These are phyloP conservation scores for Erodium texanum DNA, from an alignment of 441 rosid species.

Conservation along the genomic window DNA sequence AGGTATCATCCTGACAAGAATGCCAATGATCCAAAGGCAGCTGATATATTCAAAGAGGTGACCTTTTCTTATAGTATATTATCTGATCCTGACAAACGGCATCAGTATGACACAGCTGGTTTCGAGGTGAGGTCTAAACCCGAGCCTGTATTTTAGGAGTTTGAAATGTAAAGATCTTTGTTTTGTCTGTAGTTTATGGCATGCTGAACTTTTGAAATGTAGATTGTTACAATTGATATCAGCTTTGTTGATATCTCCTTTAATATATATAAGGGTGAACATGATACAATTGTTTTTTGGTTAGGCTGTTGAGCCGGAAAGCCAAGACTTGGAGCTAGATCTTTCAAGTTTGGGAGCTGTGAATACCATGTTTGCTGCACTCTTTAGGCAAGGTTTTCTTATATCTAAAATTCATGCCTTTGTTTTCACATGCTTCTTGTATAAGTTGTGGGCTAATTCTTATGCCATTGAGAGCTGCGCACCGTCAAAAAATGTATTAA, in stretches of 20 bases:
- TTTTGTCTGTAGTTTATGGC: conserved; percentile 1
- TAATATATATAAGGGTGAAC: conserved; percentile 7
- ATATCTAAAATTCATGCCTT: neutral
- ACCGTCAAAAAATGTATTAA: neutral
- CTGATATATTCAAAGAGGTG: conserved; percentile 85
- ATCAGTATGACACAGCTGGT: conserved; percentile 80
- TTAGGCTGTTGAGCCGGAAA: conserved; percentile 86
- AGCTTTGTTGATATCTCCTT: neutral
- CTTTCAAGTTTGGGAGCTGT: conserved; percentile 94
- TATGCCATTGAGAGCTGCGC: neutral
- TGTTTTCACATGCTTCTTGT: neutral
- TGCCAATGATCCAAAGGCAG: conserved; percentile 81
- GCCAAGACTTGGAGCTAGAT: conserved; percentile 88
- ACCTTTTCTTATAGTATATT: conserved; percentile 82
- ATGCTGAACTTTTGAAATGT: neutral
- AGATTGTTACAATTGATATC: neutral
- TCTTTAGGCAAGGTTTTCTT: conserved; percentile 50
- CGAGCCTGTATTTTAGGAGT: neutral
- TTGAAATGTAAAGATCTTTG: conserved; percentile 2
- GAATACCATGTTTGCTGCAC: conserved; percentile 94
- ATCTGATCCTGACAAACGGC: conserved; percentile 81
- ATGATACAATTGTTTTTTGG: conserved; percentile 22
- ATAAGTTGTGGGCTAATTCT: neutral
- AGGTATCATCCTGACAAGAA: conserved; percentile 99
- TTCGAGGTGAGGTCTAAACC: conserved; percentile 61